Evolutionary conservation across 352 stramenopile genomes (phyloP).

Genomic region (Thalassiosira mediterranea): DNA sequence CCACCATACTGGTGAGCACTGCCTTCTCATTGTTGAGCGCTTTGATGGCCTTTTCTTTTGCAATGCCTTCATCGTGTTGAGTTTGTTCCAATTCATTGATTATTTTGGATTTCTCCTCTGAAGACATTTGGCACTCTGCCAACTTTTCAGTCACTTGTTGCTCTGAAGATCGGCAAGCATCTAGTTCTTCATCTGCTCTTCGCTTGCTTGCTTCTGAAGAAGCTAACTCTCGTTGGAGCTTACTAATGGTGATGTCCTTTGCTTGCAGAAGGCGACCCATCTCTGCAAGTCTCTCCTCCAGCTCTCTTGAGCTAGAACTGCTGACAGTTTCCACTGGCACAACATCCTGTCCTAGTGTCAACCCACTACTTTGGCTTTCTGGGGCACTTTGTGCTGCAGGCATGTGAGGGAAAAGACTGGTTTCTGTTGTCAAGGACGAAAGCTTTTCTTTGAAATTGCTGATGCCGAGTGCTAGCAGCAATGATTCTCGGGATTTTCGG

Average conservation of each 20-base stretch:
- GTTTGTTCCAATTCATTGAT: constrained; percentile 17
- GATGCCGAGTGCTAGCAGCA: constrained; percentile 71
- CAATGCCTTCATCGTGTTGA: constrained; percentile 9
- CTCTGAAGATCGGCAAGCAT: constrained; percentile 7
- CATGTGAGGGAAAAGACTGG: constrained; percentile 21
- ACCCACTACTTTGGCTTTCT: neutral
- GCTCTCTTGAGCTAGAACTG: constrained; percentile 1
- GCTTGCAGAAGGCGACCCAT: constrained; percentile 21
- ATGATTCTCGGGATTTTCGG: constrained; percentile 66
- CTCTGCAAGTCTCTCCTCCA: constrained; percentile 34
- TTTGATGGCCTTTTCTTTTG: constrained; percentile 58
- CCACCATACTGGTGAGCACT: constrained; percentile 65
- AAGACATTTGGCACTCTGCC: constrained; percentile 16
- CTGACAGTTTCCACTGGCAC: neutral
- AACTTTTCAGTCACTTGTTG: constrained; percentile 14
- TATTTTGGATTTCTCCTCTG: constrained; percentile 23
- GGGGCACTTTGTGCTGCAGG: neutral
- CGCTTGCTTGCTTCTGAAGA: constrained; percentile 13
- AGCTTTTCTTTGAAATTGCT: constrained; percentile 62
- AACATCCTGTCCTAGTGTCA: neutral
- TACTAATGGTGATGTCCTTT: constrained; percentile 32
- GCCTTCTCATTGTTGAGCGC: constrained; percentile 78
- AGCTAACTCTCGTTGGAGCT: constrained; percentile 38
- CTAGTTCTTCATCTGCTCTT: constrained; percentile 37
- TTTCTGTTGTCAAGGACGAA: constrained; percentile 36